Evolutionary conservation across 805 yeast species (phyloP), one percentile per base, ranked within the genome.

Genomic region (Starmerella bombicola): DNA sequence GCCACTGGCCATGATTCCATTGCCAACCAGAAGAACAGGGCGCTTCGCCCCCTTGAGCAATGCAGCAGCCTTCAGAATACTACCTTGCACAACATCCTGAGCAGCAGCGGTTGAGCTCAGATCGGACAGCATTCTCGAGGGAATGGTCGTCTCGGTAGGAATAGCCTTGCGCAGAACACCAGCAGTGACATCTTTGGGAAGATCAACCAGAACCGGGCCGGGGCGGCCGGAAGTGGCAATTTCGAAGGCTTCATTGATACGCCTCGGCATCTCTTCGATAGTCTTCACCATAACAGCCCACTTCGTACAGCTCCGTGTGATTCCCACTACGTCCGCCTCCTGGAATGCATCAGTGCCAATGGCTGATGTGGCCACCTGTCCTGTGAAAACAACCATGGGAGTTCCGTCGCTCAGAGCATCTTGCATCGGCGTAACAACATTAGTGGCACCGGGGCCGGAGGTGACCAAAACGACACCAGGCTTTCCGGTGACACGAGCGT

Each of bases 401-500:
- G 85, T 84, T 66, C 98, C 98, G 63, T 91, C 98, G 51, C 91
- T 84, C 40, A 88, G 68, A 12, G 97, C 98, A 61, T 91, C 98
- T 44, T 94, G 94, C 81, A 91, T 74, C 41, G 98, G 95, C n/a
- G 98, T 91, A 49, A 91, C 78, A 45, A 91, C 95, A 58, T 91
- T 91, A 41, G 98, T 91, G 37, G 97, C 98, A 58, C 97, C 98
- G 23, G 98, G 98, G 38, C 98, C 98, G 1, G 95, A 84, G n/a
- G 98, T 91, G 38, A 91, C 98, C 55, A 91, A 68, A 37, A 91
- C 97, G 50, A 91, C 93, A 66, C 98, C 98, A 12, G 96, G 93
- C 64, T 83, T 91, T 45, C 97, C 98, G 16, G 76, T 65, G 30
- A 94, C 98, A 52, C 93, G 73, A 42, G 98, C 96, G 54, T 91